Conservation (phyloP, 129 eudicot species). For the Arctium minus region DNA sequence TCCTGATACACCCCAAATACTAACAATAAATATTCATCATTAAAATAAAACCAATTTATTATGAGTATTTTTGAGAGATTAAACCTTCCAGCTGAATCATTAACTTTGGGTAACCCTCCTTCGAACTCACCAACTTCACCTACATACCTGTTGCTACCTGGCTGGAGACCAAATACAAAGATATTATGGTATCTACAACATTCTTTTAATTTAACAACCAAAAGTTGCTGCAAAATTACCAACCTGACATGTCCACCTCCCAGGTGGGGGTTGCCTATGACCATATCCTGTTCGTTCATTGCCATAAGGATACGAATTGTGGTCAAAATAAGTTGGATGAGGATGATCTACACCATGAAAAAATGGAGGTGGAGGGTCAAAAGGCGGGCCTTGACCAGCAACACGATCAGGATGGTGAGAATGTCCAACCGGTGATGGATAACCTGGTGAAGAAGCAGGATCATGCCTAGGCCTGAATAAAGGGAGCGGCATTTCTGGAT, state of each 20-base stretch:
- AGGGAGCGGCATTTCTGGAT: slow-evolving; percentile 53
- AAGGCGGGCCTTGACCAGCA: slow-evolving; percentile 16
- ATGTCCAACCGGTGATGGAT: slow-evolving; percentile 30
- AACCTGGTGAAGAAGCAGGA: slow-evolving; percentile 39
- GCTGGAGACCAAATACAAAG: slow-evolving; percentile 22
- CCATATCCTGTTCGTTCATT: slow-evolving; percentile 46
- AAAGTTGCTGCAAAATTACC: slow-evolving; percentile 9
- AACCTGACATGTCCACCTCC: slow-evolving; percentile 44
- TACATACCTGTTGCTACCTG: slow-evolving; percentile 27
- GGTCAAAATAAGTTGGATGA: slow-evolving; percentile 32
- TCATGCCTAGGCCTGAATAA: slow-evolving; percentile 54
- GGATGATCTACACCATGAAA: slow-evolving; percentile 31
- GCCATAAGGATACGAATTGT: slow-evolving; percentile 34
- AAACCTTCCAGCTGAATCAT: slow-evolving; percentile 30
- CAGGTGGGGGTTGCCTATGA: slow-evolving; percentile 35
- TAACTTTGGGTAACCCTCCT: slow-evolving; percentile 22
- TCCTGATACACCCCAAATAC: slow-evolving; percentile 21
- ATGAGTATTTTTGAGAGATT: background rate
- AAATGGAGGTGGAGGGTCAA: slow-evolving; percentile 36
- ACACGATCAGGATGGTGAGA: slow-evolving; percentile 7
- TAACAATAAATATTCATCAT: background rate
- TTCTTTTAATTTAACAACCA: background rate
- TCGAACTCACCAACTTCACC: slow-evolving; percentile 40
- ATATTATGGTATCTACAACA: background rate
- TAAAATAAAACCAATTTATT: background rate